These are phyloP conservation scores for Acorus gramineus DNA, from an alignment of 106 monocot species.

Conservation along the genomic window DNA sequence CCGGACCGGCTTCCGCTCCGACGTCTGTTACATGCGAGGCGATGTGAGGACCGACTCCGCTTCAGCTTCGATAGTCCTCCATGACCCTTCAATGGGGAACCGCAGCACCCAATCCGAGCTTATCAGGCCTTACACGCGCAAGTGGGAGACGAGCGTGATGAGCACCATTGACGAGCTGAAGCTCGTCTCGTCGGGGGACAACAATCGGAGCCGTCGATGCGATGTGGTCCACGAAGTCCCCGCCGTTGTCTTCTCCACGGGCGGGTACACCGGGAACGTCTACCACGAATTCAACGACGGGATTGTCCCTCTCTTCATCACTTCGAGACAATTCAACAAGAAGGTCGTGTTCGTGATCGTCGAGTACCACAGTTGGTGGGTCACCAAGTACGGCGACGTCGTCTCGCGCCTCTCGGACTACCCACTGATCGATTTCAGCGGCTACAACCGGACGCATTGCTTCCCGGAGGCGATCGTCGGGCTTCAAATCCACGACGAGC, in stretches of 20 bases:
- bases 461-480: slow-evolving; percentile 50
- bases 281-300: slow-evolving; percentile 72
- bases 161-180: slow-evolving; percentile 31
- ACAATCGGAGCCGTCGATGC: slow-evolving; percentile 7
- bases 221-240: slow-evolving; percentile 43
- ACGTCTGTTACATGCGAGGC: slow-evolving; percentile 4
- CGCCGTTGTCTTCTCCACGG: slow-evolving; percentile 62
- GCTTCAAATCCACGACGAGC: slow-evolving; percentile 49
- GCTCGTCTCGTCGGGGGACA: slow-evolving; percentile 9
- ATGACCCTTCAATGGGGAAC: background rate
- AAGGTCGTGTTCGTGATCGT: slow-evolving; percentile 45
- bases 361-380: slow-evolving; percentile 58
- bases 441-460: slow-evolving; percentile 41
- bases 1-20: background rate
- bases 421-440: slow-evolving; percentile 27
- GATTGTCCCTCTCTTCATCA: slow-evolving; percentile 55
- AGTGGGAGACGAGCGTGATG: slow-evolving; percentile 41
- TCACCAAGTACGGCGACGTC: slow-evolving; percentile 36
- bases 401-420: slow-evolving; percentile 39
- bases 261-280: slow-evolving; percentile 74
- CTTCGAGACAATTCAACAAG: slow-evolving; percentile 22
- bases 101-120: background rate
- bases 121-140: slow-evolving; percentile 48
- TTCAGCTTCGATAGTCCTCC: slow-evolving; percentile 19
- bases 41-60: slow-evolving; percentile 4